These are phyloP conservation scores for Pleomassaria siparia DNA, from an alignment of 2,329 filamentous ascomycete genomes.

Conservation along the genomic window DNA sequence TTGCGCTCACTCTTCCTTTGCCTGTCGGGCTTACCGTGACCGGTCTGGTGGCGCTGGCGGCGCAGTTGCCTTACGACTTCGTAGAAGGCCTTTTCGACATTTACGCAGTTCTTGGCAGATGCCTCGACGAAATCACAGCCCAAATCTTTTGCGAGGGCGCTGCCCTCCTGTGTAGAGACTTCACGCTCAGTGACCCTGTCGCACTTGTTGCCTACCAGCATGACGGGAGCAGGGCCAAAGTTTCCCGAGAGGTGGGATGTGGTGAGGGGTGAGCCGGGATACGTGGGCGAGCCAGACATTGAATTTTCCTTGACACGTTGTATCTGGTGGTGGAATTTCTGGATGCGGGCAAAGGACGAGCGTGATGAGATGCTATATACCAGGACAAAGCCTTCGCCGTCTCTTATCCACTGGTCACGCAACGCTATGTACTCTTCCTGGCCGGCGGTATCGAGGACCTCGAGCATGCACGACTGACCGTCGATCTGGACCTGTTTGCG, in stretches of 20 bases:
- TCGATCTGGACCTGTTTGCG: slow-evolving; percentile 81
- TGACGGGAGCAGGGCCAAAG: slow-evolving; percentile 80
- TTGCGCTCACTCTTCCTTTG: slow-evolving; percentile 3
- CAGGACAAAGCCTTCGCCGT: slow-evolving; percentile 94
- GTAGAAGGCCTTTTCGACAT: slow-evolving; percentile 97
- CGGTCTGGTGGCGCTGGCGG: slow-evolving; percentile 67
- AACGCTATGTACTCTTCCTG: slow-evolving; percentile 98
- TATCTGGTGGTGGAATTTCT: slow-evolving; percentile 94
- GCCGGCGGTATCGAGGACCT: slow-evolving; percentile 94
- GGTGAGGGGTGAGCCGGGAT: slow-evolving; percentile 72
- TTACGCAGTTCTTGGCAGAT: slow-evolving; percentile 96
- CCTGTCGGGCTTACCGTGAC: slow-evolving; percentile 15
- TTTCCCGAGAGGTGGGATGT: slow-evolving; percentile 55
- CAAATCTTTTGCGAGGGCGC: slow-evolving; percentile 84
- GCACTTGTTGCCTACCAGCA: slow-evolving; percentile 98
- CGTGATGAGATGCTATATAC: slow-evolving; percentile 98
- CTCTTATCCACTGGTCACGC: slow-evolving; percentile 96
- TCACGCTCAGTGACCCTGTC: slow-evolving; percentile 94
- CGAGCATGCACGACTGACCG: slow-evolving; percentile 92
- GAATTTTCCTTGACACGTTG: slow-evolving; percentile 94
- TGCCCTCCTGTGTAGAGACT: slow-evolving; percentile 94
- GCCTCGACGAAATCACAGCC: slow-evolving; percentile 97
- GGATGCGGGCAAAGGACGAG: slow-evolving; percentile 91
- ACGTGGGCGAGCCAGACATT: slow-evolving; percentile 69
- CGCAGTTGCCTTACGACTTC: slow-evolving; percentile 92